phyloP scores from a whole-genome alignment of 148 eudicot genomes.

The Fagopyrum homotropicum region DNA sequence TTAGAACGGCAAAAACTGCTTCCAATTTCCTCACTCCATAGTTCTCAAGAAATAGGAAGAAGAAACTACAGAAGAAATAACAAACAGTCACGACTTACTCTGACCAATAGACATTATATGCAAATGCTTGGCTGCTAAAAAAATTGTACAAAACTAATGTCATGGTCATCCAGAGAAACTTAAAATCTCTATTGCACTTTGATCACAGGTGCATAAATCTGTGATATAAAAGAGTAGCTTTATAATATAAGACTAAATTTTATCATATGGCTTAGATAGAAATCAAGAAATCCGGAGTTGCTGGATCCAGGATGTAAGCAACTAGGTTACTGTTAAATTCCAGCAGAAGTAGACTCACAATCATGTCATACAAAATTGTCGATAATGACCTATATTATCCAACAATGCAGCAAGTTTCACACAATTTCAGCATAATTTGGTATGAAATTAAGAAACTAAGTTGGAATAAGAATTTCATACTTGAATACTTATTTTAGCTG shows the following conservation, averaged over 20 bases:
- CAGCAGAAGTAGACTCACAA: background rate
- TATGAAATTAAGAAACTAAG: background rate
- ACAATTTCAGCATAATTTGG: background rate
- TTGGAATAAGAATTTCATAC: background rate
- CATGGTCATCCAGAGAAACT: background rate
- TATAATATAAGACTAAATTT: background rate
- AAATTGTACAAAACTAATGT: background rate
- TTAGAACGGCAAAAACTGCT: conserved; percentile 30
- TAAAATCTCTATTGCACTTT: background rate
- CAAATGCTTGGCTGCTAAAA: background rate
- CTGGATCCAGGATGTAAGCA: background rate
- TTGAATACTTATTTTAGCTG: background rate
- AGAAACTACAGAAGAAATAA: conserved; percentile 19
- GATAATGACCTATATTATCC: background rate
- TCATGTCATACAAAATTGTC: background rate
- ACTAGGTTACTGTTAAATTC: background rate
- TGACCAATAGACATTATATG: background rate
- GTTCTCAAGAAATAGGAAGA: conserved; percentile 33
- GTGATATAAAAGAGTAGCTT: background rate
- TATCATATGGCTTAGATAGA: background rate
- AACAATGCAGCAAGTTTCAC: background rate
- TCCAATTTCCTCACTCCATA: conserved; percentile 35
- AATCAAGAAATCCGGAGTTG: background rate
- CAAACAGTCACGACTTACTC: background rate
- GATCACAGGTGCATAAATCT: background rate